Conservation (phyloP, 164 flowering plant species). For the Piper betle region DNA sequence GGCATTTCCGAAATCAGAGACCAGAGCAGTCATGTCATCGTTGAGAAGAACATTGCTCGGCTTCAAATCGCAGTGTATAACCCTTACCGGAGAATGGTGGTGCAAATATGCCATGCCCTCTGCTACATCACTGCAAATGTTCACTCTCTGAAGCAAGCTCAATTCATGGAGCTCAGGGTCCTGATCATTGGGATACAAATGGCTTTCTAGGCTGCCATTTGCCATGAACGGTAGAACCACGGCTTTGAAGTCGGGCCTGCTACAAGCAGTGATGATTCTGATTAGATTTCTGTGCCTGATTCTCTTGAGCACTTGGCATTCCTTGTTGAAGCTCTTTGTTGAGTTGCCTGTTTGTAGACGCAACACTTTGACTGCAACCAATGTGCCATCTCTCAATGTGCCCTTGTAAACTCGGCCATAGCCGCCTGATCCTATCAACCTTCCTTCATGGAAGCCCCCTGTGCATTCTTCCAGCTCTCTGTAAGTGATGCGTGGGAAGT, state of each 20-base stretch:
- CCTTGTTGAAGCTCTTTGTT: slow-evolving; percentile 19
- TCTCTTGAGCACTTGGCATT: slow-evolving; percentile 17
- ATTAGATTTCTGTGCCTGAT: slow-evolving; percentile 21
- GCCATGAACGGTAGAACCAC: slow-evolving; percentile 26
- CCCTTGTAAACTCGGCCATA: slow-evolving; percentile 22
- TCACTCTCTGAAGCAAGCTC: slow-evolving; percentile 14
- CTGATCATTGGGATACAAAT: slow-evolving; percentile 19
- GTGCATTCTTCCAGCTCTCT: slow-evolving; percentile 18
- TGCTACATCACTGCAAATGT: slow-evolving; percentile 20
- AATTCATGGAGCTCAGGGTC: slow-evolving; percentile 13
- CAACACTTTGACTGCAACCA: slow-evolving; percentile 18
- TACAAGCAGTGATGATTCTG: slow-evolving; percentile 22
- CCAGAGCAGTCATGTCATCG: slow-evolving; percentile 21
- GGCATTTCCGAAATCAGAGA: slow-evolving; percentile 25
- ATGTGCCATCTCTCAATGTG: slow-evolving; percentile 11
- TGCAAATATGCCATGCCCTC: slow-evolving; percentile 28
- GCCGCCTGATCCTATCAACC: slow-evolving; percentile 19
- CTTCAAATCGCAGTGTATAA: slow-evolving; percentile 28
- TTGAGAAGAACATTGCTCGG: slow-evolving; percentile 23
- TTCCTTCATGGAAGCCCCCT: slow-evolving; percentile 11
- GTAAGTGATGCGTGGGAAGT: slow-evolving; percentile 19
- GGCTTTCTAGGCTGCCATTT: slow-evolving; percentile 22
- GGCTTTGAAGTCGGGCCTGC: slow-evolving; percentile 19
- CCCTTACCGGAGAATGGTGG: slow-evolving; percentile 23
- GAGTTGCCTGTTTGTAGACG: slow-evolving; percentile 14